Evolutionary conservation across 2,329 filamentous ascomycete genomes (phyloP), one percentile per base, ranked within the genome.

Genomic region (Colletotrichum musicola): DNA sequence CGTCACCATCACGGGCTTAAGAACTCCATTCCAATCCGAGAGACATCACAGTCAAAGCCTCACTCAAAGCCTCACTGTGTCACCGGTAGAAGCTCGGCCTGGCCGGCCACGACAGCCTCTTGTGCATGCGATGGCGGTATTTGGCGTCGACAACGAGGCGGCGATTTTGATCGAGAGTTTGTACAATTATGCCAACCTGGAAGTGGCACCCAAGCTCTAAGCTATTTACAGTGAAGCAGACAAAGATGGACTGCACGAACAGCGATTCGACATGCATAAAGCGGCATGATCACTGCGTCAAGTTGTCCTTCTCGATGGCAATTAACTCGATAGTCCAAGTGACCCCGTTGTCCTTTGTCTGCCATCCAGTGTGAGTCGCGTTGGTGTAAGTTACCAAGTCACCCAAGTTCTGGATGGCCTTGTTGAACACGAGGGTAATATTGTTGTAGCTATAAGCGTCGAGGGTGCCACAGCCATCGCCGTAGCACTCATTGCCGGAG

Each of bases 401-500:
- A 4, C 40, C 63, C 40, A 65, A 14, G 27, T 54, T 42, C 4
- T 61, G 18, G 9, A 65, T 40, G 14, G 63, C 56, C 63, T 65
- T 40, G 40, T 62, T 47, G 38, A 65, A 65, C 40, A 61, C 63
- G 16, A 64, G 56, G 14, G 56, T 65, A 40, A 65, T 65, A 20
- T 61, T 65, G 40, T 51, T 65, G 56, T 65, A 61, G 7, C n/a
- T 40, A 27, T 61, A 61, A 20, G 56, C 63, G 14, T 53, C 40
- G 1, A 61, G 49, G 14, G 56, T 65, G 7, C 63, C 56, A 9
- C 56, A 61, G 38, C 56, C 63, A 55, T 62, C 49, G 16, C 56
- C 63, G 56, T 61, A 65, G 56, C 63, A 65, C 16, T 65, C 56
- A 49, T 65, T 65, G 18, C 56, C 63, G 13, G 63, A 65, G 49